Base-by-base conservation (phyloP, 1,139 yeast genomes). In the Kodamaea alishanica region DNA sequence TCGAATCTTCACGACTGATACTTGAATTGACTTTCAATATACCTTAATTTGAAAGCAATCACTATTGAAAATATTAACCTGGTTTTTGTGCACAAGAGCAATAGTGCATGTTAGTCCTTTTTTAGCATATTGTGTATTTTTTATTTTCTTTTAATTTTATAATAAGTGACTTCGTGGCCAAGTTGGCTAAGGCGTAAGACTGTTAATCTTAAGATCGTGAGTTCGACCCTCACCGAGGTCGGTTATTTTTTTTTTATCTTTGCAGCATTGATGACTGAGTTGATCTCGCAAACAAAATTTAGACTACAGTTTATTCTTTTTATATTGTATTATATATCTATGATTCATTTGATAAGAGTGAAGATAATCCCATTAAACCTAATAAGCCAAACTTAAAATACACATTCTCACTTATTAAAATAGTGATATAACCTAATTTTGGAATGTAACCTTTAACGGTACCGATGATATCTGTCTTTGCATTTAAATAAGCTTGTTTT, bases 381-480 rank as follows among this genome's bases (percentile, higher is more conserved):
- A 88, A 64, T 53, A 87, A 62, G 1, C 81, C 81, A 51, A 76
- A 82, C 55, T 84, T 83, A 61, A 85, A 79, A 55, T 84, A 85
- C 38, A 75, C 75, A 55, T 88, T 88, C 56, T 94, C 98, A n/a
- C 96, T 86, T 50, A 92, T 77, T 55, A 90, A 74, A 44, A 92
- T 90, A 2, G 98, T 94, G 8, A 90, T 76, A 55, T 92, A 92
- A 0, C 99, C 99, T 15, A 90, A 71, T 51, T 76, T 78, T n/a
- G 99, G 99, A 43, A 92, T 66, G 57, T 89, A 92, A 1, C 84
- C 97, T 62, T 83, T 84, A 24, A 92, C 98, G 5, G 90, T 81
- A 2, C 98, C 98, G 9, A 88, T 79, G 41, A 92, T 75, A 56
- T 94, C 97, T 15, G 67, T 70, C 35, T 79, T 75, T 48, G 89